phyloP scores from a whole-genome alignment of 1,284 basidiomycete genomes.

The Bondarzewia mesenterica region DNA sequence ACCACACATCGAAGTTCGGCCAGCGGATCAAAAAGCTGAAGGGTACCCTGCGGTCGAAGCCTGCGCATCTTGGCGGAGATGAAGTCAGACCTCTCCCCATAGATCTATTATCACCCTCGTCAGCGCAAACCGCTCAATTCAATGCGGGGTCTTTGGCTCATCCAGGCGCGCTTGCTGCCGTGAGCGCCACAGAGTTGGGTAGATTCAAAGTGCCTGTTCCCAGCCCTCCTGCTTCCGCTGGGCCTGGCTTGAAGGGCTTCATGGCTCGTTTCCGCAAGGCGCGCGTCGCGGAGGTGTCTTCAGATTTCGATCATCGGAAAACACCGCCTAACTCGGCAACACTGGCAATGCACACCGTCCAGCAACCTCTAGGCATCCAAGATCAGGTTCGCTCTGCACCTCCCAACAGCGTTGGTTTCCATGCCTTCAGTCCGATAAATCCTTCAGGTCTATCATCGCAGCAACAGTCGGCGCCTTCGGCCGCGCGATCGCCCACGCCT shows the following conservation, averaged over 20 bases:
- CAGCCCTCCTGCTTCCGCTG: conserved; percentile 59
- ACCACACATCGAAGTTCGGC: conserved; percentile 21
- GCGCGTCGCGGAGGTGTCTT: conserved; percentile 30
- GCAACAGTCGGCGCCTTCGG: not conserved
- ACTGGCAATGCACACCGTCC: conserved; percentile 12
- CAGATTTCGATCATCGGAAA: conserved; percentile 13
- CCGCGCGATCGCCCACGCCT: not conserved
- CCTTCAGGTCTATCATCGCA: conserved; percentile 5
- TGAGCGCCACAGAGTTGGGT: conserved; percentile 42
- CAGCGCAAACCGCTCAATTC: conserved; percentile 15
- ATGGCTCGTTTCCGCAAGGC: conserved; percentile 73
- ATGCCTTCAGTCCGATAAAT: not conserved
- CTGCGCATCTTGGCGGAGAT: conserved; percentile 36
- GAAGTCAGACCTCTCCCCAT: conserved; percentile 39
- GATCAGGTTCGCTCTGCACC: conserved; percentile 3
- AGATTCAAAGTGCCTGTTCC: conserved; percentile 43
- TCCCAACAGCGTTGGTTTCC: conserved; percentile 6
- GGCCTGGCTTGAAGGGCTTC: conserved; percentile 68
- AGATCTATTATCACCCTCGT: conserved; percentile 23
- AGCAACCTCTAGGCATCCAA: conserved; percentile 9
- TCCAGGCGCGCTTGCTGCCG: conserved; percentile 22
- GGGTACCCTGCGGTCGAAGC: conserved; percentile 61
- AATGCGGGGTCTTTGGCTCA: conserved; percentile 14
- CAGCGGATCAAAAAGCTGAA: conserved; percentile 61
- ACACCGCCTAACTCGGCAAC: conserved; percentile 17